Percentiles rank a stretch among this genome's conserved stretches.
phyloP scores from a whole-genome alignment of 345 rosid species.

The Adansonia digitata region DNA sequence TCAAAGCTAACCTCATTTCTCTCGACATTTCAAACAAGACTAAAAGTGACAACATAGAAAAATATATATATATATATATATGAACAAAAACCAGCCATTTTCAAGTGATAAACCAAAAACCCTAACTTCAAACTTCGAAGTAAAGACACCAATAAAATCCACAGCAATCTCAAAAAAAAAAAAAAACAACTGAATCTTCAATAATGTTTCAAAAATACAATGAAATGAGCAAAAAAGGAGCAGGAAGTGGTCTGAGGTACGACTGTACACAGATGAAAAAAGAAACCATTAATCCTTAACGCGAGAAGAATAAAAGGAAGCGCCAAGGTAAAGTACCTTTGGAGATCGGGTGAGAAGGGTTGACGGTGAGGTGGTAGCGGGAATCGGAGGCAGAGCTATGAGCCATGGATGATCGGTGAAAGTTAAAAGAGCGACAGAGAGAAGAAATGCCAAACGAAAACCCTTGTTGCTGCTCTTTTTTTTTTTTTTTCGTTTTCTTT shows the following conservation, averaged over 20 bases:
- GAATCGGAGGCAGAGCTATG: slow-evolving; percentile 46
- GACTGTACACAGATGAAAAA: slow-evolving; percentile 11
- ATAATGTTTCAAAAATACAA: neutral
- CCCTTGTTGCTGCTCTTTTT: neutral
- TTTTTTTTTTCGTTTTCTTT: neutral
- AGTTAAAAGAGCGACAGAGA: slow-evolving; percentile 21
- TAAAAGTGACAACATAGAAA: neutral
- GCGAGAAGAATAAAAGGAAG: neutral
- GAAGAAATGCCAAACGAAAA: slow-evolving; percentile 16
- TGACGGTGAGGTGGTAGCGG: slow-evolving; percentile 45
- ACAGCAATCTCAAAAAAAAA: neutral
- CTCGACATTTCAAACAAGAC: too few species aligned
- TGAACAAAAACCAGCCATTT: neutral
- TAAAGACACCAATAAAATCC: neutral
- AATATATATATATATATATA: too few species aligned
- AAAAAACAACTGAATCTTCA: slow-evolving; percentile 10
- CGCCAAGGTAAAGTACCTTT: slow-evolving; percentile 40
- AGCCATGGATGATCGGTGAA: slow-evolving; percentile 67
- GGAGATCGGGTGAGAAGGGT: slow-evolving; percentile 75
- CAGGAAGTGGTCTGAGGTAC: slow-evolving; percentile 1
- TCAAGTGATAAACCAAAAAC: slow-evolving; percentile 8
- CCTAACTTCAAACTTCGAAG: slow-evolving; percentile 11
- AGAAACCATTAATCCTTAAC: neutral
- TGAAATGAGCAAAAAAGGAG: neutral
- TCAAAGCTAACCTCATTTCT: too few species aligned